phyloP scores from a whole-genome alignment of 2,329 filamentous ascomycete species.

The Trichoderma sp. region DNA sequence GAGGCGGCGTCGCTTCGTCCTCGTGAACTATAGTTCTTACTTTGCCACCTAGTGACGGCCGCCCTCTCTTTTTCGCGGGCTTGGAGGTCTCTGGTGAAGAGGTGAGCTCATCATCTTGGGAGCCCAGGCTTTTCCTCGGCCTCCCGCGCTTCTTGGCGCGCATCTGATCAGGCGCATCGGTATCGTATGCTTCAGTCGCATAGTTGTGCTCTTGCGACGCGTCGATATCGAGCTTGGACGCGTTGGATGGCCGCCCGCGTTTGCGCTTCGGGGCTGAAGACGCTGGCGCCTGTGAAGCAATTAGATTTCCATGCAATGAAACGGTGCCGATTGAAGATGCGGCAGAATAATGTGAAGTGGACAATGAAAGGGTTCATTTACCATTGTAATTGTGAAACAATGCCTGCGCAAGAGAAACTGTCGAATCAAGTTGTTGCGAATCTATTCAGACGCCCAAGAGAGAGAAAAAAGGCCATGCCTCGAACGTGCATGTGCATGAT shows the following conservation, averaged over 20 bases:
- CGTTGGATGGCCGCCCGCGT: constrained; percentile 46
- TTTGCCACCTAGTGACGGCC: constrained; percentile 27
- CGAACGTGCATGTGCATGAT: not conserved
- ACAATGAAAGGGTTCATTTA: not conserved
- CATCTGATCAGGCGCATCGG: constrained; percentile 30
- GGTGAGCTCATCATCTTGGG: not conserved
- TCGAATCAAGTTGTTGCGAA: not conserved
- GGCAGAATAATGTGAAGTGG: not conserved
- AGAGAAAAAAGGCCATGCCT: not conserved
- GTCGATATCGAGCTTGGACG: constrained; percentile 37
- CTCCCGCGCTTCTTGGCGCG: constrained; percentile 32
- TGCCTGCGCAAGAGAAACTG: not conserved
- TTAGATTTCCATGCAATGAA: not conserved
- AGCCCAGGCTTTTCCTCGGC: constrained; percentile 15
- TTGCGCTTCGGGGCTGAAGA: constrained; percentile 43
- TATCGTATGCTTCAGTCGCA: constrained; percentile 25
- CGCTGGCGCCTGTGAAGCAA: constrained; percentile 28
- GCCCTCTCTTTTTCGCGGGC: constrained; percentile 32
- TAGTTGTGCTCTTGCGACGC: constrained; percentile 28
- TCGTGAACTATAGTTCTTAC: not conserved
- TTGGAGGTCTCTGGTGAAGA: not conserved
- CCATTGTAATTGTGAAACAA: constrained; percentile 12
- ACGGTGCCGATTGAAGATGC: not conserved
- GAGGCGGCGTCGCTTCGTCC: not conserved
- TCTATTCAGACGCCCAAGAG: not conserved